Evolutionary conservation across 2,329 filamentous ascomycete species (phyloP), one percentile per base, ranked within the genome.

Genomic region (Aureobasidium melanogenum): DNA sequence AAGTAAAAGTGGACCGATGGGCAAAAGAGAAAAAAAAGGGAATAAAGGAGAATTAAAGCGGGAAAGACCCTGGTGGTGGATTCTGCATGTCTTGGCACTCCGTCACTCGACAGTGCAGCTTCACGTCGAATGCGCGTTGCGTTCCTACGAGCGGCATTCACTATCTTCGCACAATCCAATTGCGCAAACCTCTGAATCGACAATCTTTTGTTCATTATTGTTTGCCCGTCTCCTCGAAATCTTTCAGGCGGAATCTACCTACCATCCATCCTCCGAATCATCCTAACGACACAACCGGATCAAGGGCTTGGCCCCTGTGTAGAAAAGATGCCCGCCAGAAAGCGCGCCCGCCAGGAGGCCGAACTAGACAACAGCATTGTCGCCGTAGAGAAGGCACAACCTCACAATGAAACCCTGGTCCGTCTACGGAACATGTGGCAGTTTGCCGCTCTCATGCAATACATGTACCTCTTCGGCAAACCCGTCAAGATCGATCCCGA

Each of bases 391-490:
- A 51, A 62, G 44, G 52, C 54, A n/a, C 50, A 56, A 50, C 44
- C 61, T 12, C 47, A 63, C 19, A 69, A 69, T 75, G 72, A 72
- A 73, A 68, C 85, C 60, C 79, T 95, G 30, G 77, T 84, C 62
- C 85, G 81, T 66, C 82, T 97, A 67, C 85, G 93, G 65, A 94
- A 89, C 72, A 91, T 89, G 82, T 97, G 93, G 92, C 89, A 97
- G 74, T 97, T 97, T 75, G 90, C 93, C 64, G 93, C 91, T 70
- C 78, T 97, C 8, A 91, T 88, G 76, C 93, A 99, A 76, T 99
- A 91, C 82, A 89, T 97, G 64, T 89, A 87, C 72, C 84, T 93
- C 43, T 99, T 99, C 74, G 92, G 93, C 64, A 86, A 88, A 69
- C 86, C 86, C 46, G 86, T 96, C 72, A 97, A 96, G 77, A 89